Evolutionary conservation across 1,284 basidiomycete species (phyloP), one percentile per base, ranked within the genome.

Genomic region (Rhodotorula sp.): DNA sequence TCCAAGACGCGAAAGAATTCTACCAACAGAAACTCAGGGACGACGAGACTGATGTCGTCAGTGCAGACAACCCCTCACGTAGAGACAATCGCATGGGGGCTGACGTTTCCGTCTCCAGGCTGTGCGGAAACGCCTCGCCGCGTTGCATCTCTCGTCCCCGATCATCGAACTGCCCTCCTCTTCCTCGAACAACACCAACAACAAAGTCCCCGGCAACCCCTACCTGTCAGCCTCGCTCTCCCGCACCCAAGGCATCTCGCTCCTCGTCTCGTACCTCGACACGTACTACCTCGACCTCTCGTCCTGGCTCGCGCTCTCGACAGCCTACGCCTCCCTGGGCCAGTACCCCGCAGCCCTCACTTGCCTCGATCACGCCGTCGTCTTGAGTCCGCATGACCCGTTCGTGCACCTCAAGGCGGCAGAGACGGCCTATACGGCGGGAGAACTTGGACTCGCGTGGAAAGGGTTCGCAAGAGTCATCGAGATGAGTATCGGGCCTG

Each of bases 221-320:
- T 85, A 57, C 61, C 26, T 66, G 53, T 26, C 49, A 30, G 54
- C 57, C 30, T 48, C 49, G 33, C 62, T 69, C 30, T 49, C 48
- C 3, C 67, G 33, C 7, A 45, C 60, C 46, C 84, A 85, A 54
- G 88, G 91, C 0, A 88, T 94, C 2, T 84, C 88, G 17, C 87
- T 91, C 72, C 85, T 99, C 10, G 87, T 88, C 29, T 82, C 85
- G 46, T 90, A 93, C 78, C 86, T 98, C 49, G 95, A 98, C 79
- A 93, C 89, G 0, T 94, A 95, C 81, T 98, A 98, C 80, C 87
- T 88, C 42, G 95, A 99, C 78, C 84, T 91, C 0, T 90, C 95
- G 75, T 94, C 87, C 7, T 99, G 95, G 96, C 84, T 93, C 18
- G 89, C 96, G 78, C 86, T 99, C n/a, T 90, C 93, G 0, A 90